Conservation (phyloP, 1,284 basidiomycete genomes). For the Fomitopsis palustris region DNA sequence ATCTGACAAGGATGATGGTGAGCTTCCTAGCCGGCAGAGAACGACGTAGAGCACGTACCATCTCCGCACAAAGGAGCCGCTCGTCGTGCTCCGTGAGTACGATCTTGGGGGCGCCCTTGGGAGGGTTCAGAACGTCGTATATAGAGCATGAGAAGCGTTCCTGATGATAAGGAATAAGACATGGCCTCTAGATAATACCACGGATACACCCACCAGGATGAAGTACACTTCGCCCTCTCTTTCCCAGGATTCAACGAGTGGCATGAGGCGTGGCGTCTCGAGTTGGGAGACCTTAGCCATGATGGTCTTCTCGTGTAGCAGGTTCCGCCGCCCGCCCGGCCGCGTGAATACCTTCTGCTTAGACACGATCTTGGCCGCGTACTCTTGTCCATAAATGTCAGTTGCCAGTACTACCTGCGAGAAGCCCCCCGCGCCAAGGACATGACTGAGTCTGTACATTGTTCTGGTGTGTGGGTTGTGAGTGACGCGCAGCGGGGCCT, state of each 20-base stretch:
- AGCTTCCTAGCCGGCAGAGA: neutral
- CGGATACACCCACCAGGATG: slow-evolving; percentile 15
- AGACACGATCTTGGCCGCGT: slow-evolving; percentile 23
- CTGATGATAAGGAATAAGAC: too few relatives aligned
- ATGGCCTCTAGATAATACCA: too few relatives aligned
- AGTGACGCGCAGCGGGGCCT: too few relatives aligned
- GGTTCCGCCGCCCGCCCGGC: neutral
- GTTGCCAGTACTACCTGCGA: slow-evolving; percentile 15
- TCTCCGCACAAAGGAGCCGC: slow-evolving; percentile 13
- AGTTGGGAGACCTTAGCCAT: neutral
- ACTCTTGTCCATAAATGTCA: neutral
- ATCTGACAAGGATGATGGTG: slow-evolving; percentile 9
- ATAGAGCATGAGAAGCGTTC: too few relatives aligned
- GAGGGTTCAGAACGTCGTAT: too few relatives aligned
- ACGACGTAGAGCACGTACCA: slow-evolving; percentile 7
- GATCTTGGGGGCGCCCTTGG: too few relatives aligned
- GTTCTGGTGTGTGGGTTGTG: neutral
- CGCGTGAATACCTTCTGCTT: slow-evolving; percentile 14
- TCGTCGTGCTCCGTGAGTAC: neutral
- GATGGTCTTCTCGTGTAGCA: slow-evolving; percentile 11
- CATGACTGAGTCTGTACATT: slow-evolving; percentile 3
- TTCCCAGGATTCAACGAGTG: slow-evolving; percentile 10
- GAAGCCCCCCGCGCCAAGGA: slow-evolving; percentile 11
- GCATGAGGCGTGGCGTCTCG: slow-evolving; percentile 3
- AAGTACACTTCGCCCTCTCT: slow-evolving; percentile 16